Base-by-base conservation (phyloP, 495 filamentous ascomycete genomes). In the Aspergillus homomorphus region DNA sequence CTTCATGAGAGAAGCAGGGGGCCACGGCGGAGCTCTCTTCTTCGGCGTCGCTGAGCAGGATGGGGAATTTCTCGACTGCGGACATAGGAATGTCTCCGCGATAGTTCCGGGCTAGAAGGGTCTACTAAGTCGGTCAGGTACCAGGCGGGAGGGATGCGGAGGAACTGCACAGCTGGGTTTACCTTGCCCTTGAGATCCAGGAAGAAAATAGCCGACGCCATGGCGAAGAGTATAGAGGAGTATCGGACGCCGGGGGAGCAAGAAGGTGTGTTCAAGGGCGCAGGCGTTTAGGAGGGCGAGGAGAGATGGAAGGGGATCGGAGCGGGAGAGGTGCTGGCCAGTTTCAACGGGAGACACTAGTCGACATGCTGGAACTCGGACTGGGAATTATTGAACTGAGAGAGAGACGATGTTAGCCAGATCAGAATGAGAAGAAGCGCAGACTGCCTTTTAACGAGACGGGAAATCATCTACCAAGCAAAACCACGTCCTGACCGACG, bases 111-210 rank as follows among this genome's bases (percentile, higher is more conserved):
- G 95, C 95, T 66, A 99, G 84, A 65, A 98, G 92, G 79, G 95
- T 97, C 91, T 96, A 71, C 54, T 48, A 46, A 38, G 53, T 42
- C 53, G 44, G 66, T 80, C 62, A 81, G 74, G 48, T 30, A 61
- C 20, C 45, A 48, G 49, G 54, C 26, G 19, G 44, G 53, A 45
- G 26, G 51, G 45, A 43, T 24, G 26, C 22, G 38, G 33, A 18
- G 59, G 14, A 4, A 16, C 22, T 18, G 19, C 51, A 42, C 16
- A 33, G 14, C n/a, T 16, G 33, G 51, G 66, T 81, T 43, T 74
- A 94, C 91, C 88, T 99, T 99, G 88, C 95, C 95, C 89, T 99
- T 99, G 54, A 99, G 82, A 75, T 99, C 95, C 66, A 99, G 88
- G 73, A 99, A 99, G 83, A 99, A 99, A 70, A 99, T 71, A 45